Evolutionary conservation across 192 early-diverging fungal genomes (phyloP), one percentile per base, ranked within the genome.

Genomic region (Phycomyces blakesleeanus): DNA sequence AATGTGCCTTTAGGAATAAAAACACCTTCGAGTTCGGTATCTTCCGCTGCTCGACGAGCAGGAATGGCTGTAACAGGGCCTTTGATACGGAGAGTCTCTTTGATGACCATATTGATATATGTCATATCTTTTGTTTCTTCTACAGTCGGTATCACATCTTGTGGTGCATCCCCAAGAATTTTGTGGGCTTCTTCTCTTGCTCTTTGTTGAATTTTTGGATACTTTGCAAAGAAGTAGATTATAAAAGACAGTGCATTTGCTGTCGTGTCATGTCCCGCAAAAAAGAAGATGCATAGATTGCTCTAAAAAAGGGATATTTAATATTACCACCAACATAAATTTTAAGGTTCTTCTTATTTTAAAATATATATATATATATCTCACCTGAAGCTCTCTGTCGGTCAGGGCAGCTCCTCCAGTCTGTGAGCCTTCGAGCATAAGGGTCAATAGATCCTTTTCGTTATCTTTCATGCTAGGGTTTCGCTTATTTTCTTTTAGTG

Each of bases 201-300:
- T 55, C 77, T 84, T 20, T 72, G 39, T 67, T 87, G 83, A 26
- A 85, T 73, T 3, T 82, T 67, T 34, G 57, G 57, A 5, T 79
- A 60, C 24, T 58, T 64, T n/a, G 82, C 84, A 22, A 86, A 69
- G 57, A 78, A 68, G 50, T 74, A 75, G 29, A 84, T 62, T 21
- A 75, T 38, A 49, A 70, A 71, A 5, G 81, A 65, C 51, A 87
- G 75, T 47, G 82, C 70, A 55, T 76, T 79, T 24, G 84, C 79
- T 3, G 81, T 85, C 22, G 81, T 85, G 57, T 85, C 82, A 40
- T 83, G 77, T 47, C 81, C 83, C 15, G 79, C 83, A 27, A 80
- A 65, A 26, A 82, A 84, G 64, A 84, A 84, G 50, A 80, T 68
- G 59, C 47, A 27, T 6, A 55, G n/a, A 24, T 67, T 59, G 16